Evolutionary conservation across 805 yeast species (phyloP).

Genomic region (Yarrowia bubula): DNA sequence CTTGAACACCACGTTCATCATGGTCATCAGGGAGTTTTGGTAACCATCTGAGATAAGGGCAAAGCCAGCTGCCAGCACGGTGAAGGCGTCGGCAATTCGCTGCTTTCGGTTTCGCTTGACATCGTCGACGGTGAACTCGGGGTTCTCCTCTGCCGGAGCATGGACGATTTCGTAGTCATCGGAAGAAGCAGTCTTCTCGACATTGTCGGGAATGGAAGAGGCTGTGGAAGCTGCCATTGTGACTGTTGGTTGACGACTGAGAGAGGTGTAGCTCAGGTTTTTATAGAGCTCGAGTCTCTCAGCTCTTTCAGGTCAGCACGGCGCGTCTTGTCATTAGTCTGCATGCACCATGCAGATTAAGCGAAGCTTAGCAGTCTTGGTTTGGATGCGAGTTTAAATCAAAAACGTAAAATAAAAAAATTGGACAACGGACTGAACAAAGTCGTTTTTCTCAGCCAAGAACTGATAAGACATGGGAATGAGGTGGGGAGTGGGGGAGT

Average conservation of each 20-base stretch:
- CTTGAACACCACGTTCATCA: slow-evolving; percentile 59
- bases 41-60: slow-evolving; percentile 78
- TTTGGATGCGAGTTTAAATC: too few relatives aligned
- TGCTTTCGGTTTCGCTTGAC: slow-evolving; percentile 21
- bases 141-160: slow-evolving; percentile 7
- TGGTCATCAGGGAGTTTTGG: slow-evolving; percentile 71
- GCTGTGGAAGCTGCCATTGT: slow-evolving; percentile 12
- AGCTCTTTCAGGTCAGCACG: background rate
- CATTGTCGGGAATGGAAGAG: slow-evolving; percentile 23
- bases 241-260: too few relatives aligned
- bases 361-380: background rate
- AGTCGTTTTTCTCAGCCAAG: too few relatives aligned
- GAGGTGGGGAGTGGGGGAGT: too few relatives aligned
- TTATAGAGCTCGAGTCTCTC: background rate
- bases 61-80: slow-evolving; percentile 66
- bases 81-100: slow-evolving; percentile 30
- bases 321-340: background rate
- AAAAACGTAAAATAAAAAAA: too few relatives aligned
- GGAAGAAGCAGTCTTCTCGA: background rate
- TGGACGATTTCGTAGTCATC: slow-evolving; percentile 19
- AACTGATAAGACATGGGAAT: too few relatives aligned
- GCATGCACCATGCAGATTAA: background rate
- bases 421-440: too few relatives aligned
- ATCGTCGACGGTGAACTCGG: background rate
- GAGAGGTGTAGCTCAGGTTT: background rate